These are phyloP conservation scores for Hypericum androsaemum DNA, from an alignment of 345 rosid species.

Conservation along the genomic window DNA sequence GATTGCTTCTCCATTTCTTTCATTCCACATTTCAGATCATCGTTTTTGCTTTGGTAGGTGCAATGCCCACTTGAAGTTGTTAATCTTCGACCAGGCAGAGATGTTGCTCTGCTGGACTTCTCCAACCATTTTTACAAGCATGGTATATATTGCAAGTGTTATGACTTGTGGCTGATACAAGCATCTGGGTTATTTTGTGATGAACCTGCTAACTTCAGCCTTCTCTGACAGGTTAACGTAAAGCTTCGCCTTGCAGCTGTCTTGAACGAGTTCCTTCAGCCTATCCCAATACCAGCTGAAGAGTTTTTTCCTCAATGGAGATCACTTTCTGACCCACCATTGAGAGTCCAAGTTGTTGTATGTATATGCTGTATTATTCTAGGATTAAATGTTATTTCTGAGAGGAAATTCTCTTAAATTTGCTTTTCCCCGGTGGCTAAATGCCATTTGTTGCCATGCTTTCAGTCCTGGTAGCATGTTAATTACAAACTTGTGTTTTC, in stretches of 20 bases:
- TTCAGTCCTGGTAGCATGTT: too few species aligned
- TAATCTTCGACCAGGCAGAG: slow-evolving; percentile 83
- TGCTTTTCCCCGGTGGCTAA: too few species aligned
- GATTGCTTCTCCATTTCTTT: neutral
- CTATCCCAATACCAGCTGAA: too few species aligned
- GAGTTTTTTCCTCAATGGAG: slow-evolving; percentile 98
- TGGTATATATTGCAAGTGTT: slow-evolving; percentile 42
- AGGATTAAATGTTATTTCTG: neutral
- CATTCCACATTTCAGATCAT: neutral
- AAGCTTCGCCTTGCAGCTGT: slow-evolving; percentile 94
- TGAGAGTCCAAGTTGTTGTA: slow-evolving; percentile 99
- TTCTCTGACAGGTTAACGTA: slow-evolving; percentile 53
- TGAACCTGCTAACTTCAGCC: slow-evolving; percentile 10
- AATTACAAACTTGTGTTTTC: too few species aligned
- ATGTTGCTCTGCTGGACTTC: slow-evolving; percentile 91
- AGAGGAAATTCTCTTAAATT: too few species aligned
- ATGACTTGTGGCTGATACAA: too few species aligned
- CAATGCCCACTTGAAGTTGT: slow-evolving; percentile 91
- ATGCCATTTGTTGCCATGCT: too few species aligned
- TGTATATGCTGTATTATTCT: slow-evolving; percentile 21
- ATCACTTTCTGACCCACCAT: slow-evolving; percentile 86
- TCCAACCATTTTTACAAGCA: slow-evolving; percentile 61
- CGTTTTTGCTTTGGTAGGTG: slow-evolving; percentile 41
- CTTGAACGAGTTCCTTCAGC: slow-evolving; percentile 84
- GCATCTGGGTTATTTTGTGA: neutral